Percentiles rank a stretch among this genome's conserved stretches.
phyloP scores from a whole-genome alignment of 306 rosid genomes.

The Abrus pulchellus region DNA sequence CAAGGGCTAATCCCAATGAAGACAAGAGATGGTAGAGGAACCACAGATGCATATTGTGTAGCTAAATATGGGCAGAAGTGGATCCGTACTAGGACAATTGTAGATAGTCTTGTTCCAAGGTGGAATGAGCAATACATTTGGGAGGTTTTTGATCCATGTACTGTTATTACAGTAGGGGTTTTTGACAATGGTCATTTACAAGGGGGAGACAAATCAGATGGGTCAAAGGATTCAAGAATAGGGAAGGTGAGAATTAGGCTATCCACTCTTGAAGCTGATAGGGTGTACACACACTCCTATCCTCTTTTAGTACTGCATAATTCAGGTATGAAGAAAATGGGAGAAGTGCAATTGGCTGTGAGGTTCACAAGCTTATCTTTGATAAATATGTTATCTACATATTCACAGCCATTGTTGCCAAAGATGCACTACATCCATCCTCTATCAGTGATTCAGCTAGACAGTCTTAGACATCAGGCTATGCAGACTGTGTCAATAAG shows the following conservation, averaged over 20 bases:
- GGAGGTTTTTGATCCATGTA: constrained; percentile 90
- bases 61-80: constrained; percentile 89
- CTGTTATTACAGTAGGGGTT: constrained; percentile 78
- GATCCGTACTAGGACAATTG: constrained; percentile 82
- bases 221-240: constrained; percentile 73
- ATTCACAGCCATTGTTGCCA: constrained; percentile 82
- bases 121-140: constrained; percentile 92
- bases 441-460: constrained; percentile 68
- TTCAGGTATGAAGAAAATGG: constrained; percentile 86
- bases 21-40: constrained; percentile 69
- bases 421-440: constrained; percentile 88
- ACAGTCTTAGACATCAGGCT: constrained; percentile 76
- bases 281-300: constrained; percentile 82
- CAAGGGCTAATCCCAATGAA: constrained; percentile 77
- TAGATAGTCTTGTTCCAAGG: constrained; percentile 67
- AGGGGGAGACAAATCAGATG: constrained; percentile 56
- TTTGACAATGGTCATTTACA: constrained; percentile 79
- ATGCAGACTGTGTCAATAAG: constrained; percentile 77
- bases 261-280: constrained; percentile 79
- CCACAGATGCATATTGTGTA: constrained; percentile 79
- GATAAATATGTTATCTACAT: constrained; percentile 68
- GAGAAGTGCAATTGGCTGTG: constrained; percentile 83
- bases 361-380: constrained; percentile 79
- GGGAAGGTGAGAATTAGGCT: constrained; percentile 85
- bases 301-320: constrained; percentile 73